phyloP scores from a whole-genome alignment of 345 rosid species.

The Syzygium grande region DNA sequence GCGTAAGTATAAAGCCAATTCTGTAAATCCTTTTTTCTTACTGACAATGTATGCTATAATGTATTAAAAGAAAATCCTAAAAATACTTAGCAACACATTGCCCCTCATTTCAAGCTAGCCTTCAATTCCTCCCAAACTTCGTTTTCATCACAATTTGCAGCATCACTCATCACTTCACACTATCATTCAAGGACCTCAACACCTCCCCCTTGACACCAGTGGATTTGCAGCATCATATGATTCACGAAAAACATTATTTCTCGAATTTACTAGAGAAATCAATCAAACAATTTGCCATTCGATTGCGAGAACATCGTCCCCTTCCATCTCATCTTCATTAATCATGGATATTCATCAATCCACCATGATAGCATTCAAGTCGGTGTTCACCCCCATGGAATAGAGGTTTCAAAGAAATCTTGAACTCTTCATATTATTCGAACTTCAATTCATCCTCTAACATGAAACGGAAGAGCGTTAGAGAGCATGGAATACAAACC shows the following conservation, averaged over 20 bases:
- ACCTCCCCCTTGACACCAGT: too few species aligned
- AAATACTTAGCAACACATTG: too few species aligned
- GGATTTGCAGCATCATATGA: not conserved
- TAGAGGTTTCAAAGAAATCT: too few species aligned
- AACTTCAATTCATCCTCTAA: not conserved
- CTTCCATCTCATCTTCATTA: not conserved
- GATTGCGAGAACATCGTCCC: accelerated
- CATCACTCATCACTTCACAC: too few species aligned
- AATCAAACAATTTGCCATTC: not conserved
- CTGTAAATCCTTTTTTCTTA: too few species aligned
- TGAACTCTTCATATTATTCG: not conserved
- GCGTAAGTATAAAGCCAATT: too few species aligned
- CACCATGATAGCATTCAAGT: accelerated
- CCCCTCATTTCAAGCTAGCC: too few species aligned
- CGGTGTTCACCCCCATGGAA: not conserved
- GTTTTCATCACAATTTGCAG: too few species aligned
- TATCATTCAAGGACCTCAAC: too few species aligned
- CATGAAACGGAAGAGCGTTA: not conserved
- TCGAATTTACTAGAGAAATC: not conserved
- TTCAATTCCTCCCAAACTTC: too few species aligned
- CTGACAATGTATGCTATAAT: too few species aligned
- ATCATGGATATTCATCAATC: not conserved
- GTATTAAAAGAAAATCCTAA: too few species aligned
- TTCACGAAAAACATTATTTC: not conserved
- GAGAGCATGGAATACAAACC: not conserved